Percentiles rank a stretch among this genome's conserved stretches.
Conservation (phyloP, 345 rosid species). For the Nasturtium officinale region DNA sequence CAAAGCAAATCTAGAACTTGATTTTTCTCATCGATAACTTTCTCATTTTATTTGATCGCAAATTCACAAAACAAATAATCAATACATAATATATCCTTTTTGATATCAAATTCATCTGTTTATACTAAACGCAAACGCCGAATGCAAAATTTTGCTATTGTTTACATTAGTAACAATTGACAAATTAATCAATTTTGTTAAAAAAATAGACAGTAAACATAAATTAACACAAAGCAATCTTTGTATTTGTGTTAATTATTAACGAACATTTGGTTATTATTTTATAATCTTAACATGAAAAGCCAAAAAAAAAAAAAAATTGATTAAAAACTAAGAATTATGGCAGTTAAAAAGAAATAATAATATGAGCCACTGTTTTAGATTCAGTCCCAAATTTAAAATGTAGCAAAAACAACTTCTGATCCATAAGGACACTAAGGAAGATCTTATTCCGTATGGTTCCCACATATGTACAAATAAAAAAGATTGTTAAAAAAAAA, state of each 20-base stretch:
- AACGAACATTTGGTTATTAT: background rate
- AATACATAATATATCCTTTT: background rate
- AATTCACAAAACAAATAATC: background rate
- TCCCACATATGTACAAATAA: background rate
- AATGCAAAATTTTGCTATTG: background rate
- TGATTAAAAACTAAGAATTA: background rate
- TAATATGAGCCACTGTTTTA: constrained; percentile 2
- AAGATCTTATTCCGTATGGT: background rate
- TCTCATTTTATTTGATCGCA: background rate
- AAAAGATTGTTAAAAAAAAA: background rate
- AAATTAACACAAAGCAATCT: background rate
- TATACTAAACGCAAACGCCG: background rate
- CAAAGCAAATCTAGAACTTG: background rate
- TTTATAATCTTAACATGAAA: too few relatives aligned
- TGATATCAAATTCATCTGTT: background rate
- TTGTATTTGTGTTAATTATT: background rate
- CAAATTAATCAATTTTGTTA: too few relatives aligned
- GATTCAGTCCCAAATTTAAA: background rate
- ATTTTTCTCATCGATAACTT: background rate
- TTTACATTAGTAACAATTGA: background rate
- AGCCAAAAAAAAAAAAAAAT: background rate
- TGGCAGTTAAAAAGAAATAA: constrained; percentile 2
- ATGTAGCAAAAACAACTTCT: constrained; percentile 13
- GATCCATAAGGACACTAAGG: background rate
- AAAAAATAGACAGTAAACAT: too few relatives aligned